Conservation (phyloP, 768 basidiomycete species). For the Chalciporus sphaerocephalus region DNA sequence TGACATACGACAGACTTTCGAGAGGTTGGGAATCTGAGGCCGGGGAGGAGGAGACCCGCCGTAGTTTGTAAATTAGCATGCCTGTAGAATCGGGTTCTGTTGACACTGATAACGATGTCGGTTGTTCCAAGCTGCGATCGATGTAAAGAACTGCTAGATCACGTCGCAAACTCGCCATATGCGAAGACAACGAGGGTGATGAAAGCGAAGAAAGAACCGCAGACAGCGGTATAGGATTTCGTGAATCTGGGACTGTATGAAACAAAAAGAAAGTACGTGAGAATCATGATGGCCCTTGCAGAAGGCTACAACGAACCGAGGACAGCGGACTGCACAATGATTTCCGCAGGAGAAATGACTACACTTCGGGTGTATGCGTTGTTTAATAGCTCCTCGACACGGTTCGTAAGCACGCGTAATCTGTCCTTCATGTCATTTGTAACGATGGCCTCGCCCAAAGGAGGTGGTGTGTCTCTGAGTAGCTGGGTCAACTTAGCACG, state of each 20-base stretch:
- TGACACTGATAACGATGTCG: conserved; percentile 39
- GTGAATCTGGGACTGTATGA: conserved; percentile 55
- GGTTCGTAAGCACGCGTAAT: conserved; percentile 51
- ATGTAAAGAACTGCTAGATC: conserved; percentile 59
- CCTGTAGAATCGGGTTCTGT: conserved; percentile 33
- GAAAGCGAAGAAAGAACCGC: conserved; percentile 59
- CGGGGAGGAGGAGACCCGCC: conserved; percentile 43
- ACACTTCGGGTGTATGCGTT: conserved; percentile 64
- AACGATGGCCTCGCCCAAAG: conserved; percentile 50
- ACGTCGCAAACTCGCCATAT: conserved; percentile 59
- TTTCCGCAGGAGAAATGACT: conserved; percentile 43
- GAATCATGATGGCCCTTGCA: neutral
- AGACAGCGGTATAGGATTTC: conserved; percentile 46
- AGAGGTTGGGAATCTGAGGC: conserved; percentile 42
- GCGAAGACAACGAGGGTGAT: conserved; percentile 46
- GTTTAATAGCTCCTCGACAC: conserved; percentile 65
- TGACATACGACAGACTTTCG: conserved; percentile 48
- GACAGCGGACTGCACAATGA: conserved; percentile 51
- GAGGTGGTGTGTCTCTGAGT: conserved; percentile 45
- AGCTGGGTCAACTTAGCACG: conserved; percentile 40
- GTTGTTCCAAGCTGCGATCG: conserved; percentile 52
- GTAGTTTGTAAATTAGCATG: conserved; percentile 42
- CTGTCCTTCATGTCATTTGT: conserved; percentile 55
- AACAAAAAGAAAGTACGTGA: conserved; percentile 3
- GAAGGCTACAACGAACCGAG: conserved; percentile 40